Evolutionary conservation across 2,329 filamentous ascomycete genomes (phyloP), one percentile per base, ranked within the genome.

Genomic region (Monosporascus cannonballus): DNA sequence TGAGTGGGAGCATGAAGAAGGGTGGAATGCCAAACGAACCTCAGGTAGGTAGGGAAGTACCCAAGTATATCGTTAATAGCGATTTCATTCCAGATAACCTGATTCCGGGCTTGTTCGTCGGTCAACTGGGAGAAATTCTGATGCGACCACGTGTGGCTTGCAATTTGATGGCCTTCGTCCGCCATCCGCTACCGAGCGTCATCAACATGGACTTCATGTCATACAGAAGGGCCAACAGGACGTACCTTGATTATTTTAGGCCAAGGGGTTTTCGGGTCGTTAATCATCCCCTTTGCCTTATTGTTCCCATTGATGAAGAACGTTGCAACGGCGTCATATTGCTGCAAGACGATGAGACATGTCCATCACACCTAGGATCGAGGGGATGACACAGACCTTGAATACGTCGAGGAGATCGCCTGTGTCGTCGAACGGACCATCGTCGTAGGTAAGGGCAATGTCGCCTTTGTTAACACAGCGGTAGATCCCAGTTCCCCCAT

Each of bases 301-400:
- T 78, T 79, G 63, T 75, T 78, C 15, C 77, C 76, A 20, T 74
- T 79, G 52, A 85, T 73, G 66, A 85, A 86, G 64, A 86, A 86
- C 3, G 83, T 86, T 2, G 80, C 83, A 55, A 79, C 83, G 6
- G 79, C 81, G 52, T 75, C 68, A 58, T 82, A 81, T 44, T 70
- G 71, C 64, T 68, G 22, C 20, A 48, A 80, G 71, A 50, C 18
- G 25, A 34, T 49, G 54, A 46, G 22, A 46, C 5, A 15, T 42
- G 17, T 18, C 18, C 7, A 18, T 6, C 7, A 11, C 14, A 24
- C 20, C 20, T 25, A 44, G 30, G 3, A 14, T 34, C 11, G 30
- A 34, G 30, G 4, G 30, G 9, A 5, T 34, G 30, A 14, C 30
- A 34, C 30, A 34, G 11, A 34, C 41, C 22, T 44, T 44, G 41